phyloP scores from a whole-genome alignment of 2,329 filamentous ascomycete species.

The Botrytis aclada region DNA sequence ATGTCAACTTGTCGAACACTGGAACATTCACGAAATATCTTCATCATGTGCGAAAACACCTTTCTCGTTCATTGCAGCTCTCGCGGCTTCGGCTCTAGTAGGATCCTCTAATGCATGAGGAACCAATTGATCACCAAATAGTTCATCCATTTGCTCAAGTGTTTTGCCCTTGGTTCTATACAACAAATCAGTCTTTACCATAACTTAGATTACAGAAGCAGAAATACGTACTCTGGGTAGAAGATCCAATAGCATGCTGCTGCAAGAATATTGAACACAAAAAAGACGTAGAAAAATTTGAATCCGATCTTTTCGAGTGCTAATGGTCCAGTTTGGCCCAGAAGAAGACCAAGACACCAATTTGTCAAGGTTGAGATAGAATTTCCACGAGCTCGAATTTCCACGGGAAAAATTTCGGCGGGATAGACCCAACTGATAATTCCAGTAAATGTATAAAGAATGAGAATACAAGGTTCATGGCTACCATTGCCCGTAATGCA shows the following conservation, averaged over 20 bases:
- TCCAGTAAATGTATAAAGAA: slow-evolving; percentile 49
- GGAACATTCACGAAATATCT: background rate
- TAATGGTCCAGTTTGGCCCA: slow-evolving; percentile 51
- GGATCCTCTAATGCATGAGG: slow-evolving; percentile 40
- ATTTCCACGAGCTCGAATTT: slow-evolving; percentile 56
- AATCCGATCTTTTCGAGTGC: slow-evolving; percentile 53
- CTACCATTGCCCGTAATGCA: background rate
- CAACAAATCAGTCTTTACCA: slow-evolving; percentile 28
- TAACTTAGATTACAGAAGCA: slow-evolving; percentile 31
- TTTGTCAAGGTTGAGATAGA: slow-evolving; percentile 54
- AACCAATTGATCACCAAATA: slow-evolving; percentile 39
- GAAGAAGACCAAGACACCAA: slow-evolving; percentile 54
- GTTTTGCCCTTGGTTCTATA: slow-evolving; percentile 37
- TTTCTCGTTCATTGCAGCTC: background rate
- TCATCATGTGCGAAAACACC: background rate
- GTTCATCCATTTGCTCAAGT: slow-evolving; percentile 36
- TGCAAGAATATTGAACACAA: background rate
- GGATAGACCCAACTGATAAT: slow-evolving; percentile 57
- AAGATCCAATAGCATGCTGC: slow-evolving; percentile 45
- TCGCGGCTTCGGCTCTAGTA: slow-evolving; percentile 33
- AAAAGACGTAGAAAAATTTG: slow-evolving; percentile 36
- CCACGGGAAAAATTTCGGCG: slow-evolving; percentile 56
- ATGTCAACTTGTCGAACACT: background rate
- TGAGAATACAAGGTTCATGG: slow-evolving; percentile 38
- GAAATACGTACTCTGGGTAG: slow-evolving; percentile 44